These are phyloP conservation scores for Sanchytrium tribonematis DNA, from an alignment of 371 early-diverging fungal species.

Conservation along the genomic window DNA sequence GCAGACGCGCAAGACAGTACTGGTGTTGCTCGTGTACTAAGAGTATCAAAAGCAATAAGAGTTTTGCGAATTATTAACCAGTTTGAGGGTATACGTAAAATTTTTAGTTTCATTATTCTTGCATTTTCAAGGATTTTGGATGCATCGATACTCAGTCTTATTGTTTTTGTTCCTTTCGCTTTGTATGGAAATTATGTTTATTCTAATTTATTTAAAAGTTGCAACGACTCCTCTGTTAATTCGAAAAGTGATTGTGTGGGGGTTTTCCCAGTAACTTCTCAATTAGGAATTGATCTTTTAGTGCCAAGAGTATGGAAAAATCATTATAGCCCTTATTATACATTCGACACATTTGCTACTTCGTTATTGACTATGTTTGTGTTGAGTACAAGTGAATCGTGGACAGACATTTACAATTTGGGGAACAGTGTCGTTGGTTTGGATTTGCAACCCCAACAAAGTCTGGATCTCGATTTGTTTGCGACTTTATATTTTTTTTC, in stretches of 20 bases:
- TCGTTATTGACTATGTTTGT: background rate
- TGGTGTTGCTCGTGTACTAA: background rate
- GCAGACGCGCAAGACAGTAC: background rate
- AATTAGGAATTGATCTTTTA: background rate
- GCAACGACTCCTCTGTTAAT: background rate
- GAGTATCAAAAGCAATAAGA: background rate
- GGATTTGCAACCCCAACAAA: background rate
- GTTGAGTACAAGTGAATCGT: background rate
- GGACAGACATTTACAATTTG: background rate
- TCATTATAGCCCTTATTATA: background rate
- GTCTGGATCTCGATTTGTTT: background rate
- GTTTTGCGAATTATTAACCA: background rate
- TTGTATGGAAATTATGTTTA: background rate
- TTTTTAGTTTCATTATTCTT: background rate
- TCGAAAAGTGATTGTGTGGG: background rate
- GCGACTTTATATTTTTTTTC: background rate
- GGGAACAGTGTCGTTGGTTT: background rate
- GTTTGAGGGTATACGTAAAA: background rate
- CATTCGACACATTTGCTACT: background rate
- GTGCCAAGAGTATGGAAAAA: background rate
- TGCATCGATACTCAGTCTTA: background rate
- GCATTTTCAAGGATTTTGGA: background rate
- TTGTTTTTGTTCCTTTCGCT: background rate
- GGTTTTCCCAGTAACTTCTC: background rate
- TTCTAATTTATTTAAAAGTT: background rate